phyloP scores from a whole-genome alignment of 805 yeast species.

The Saccharomyces kudriavzevii region DNA sequence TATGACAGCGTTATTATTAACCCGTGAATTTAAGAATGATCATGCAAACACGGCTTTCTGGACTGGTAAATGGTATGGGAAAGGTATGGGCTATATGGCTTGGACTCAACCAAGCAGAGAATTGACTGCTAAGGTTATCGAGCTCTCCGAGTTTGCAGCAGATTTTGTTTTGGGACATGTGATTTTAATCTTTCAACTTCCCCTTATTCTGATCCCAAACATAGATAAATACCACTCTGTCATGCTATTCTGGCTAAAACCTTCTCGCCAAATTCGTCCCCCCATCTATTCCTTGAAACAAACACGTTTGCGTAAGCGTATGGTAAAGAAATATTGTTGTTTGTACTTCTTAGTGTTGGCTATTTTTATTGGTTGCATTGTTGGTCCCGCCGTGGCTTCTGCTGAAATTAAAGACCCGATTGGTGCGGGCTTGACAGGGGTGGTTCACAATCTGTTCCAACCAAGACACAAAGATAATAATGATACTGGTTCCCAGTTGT shows the following conservation, averaged over 20 bases:
- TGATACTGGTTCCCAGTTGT: constrained; percentile 58
- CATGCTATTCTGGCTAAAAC: constrained; percentile 98
- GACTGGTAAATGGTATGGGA: constrained; percentile 99
- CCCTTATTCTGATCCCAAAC: constrained; percentile 74
- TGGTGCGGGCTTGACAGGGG: constrained; percentile 31
- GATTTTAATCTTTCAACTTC: constrained; percentile 80
- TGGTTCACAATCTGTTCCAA: constrained; percentile 69
- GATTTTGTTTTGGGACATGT: constrained; percentile 92
- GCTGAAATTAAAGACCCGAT: constrained; percentile 36
- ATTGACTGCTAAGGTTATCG: constrained; percentile 86
- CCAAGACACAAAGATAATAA: constrained; percentile 76
- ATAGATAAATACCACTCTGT: constrained; percentile 97
- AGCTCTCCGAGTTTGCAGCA: constrained; percentile 91
- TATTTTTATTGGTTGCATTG: constrained; percentile 66
- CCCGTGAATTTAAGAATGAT: constrained; percentile 95
- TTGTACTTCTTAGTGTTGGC: constrained; percentile 66
- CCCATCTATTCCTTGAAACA: constrained; percentile 96
- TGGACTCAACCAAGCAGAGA: constrained; percentile 95
- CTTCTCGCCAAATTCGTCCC: constrained; percentile 93
- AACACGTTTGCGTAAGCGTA: constrained; percentile 91
- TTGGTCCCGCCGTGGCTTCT: constrained; percentile 88
- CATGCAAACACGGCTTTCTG: constrained; percentile 97
- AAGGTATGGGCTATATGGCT: constrained; percentile 88
- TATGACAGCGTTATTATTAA: constrained; percentile 67
- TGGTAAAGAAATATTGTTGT: constrained; percentile 87